Percentiles rank a stretch among this genome's conserved stretches.
Conservation (phyloP, 345 rosid species). For the Brassica nigra region DNA sequence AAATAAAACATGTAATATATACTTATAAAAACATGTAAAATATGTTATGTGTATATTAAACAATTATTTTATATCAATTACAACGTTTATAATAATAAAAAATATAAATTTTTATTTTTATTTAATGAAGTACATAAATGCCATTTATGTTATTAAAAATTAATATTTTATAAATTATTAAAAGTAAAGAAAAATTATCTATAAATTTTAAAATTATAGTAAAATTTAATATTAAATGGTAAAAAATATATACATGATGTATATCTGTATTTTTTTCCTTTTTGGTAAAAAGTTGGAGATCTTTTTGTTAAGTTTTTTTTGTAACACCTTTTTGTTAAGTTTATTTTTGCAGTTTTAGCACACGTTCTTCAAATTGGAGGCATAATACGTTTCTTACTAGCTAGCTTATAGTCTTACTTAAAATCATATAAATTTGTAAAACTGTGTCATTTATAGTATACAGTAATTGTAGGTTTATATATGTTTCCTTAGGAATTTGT, state of each 20-base stretch:
- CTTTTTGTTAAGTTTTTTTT: background rate
- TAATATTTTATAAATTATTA: too few relatives aligned
- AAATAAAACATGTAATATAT: too few relatives aligned
- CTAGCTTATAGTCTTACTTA: background rate
- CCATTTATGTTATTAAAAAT: too few relatives aligned
- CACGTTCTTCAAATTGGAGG: background rate
- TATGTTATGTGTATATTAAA: too few relatives aligned
- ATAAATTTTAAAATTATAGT: background rate
- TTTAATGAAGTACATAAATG: too few relatives aligned
- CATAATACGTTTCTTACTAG: background rate
- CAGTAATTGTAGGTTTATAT: background rate
- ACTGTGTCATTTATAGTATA: background rate
- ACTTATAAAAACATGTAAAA: too few relatives aligned
- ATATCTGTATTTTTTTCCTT: background rate
- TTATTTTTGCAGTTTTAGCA: background rate
- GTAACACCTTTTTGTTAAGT: background rate
- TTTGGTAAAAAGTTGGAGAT: background rate
- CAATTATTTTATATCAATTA: too few relatives aligned
- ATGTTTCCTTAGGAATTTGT: background rate
- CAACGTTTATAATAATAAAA: too few relatives aligned
- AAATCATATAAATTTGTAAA: background rate
- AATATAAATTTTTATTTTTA: too few relatives aligned
- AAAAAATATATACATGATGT: background rate
- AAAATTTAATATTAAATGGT: too few relatives aligned
- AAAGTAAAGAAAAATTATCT: background rate